Evolutionary conservation across 805 yeast genomes (phyloP).

Genomic region (Saccharomyces eubayanus): DNA sequence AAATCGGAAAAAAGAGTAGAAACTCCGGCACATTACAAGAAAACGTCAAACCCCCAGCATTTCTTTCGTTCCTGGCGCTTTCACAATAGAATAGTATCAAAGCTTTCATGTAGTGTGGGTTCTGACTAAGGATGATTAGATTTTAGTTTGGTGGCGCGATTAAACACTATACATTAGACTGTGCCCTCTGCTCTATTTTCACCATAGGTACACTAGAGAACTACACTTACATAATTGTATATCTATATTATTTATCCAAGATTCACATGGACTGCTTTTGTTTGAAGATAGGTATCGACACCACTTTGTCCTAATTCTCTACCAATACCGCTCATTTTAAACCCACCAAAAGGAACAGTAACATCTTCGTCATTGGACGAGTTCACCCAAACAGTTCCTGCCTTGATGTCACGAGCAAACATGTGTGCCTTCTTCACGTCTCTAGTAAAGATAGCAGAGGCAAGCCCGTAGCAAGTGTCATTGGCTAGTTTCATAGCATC

Average conservation of each 20-base stretch:
- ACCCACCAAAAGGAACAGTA: slow-evolving; percentile 74
- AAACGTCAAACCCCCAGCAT: no score
- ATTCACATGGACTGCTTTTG: slow-evolving; percentile 60
- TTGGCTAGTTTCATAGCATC: slow-evolving; percentile 37
- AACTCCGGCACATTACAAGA: neutral
- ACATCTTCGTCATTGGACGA: slow-evolving; percentile 56
- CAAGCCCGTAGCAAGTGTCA: slow-evolving; percentile 35
- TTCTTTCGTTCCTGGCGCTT: no score
- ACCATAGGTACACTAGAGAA: neutral
- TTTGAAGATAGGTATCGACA: slow-evolving; percentile 59
- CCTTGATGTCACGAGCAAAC: slow-evolving; percentile 51
- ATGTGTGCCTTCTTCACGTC: slow-evolving; percentile 56
- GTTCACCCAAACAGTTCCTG: slow-evolving; percentile 67
- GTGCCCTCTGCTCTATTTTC: neutral
- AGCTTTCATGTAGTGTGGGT: no score
- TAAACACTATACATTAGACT: no score
- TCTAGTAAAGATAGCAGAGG: slow-evolving; percentile 53
- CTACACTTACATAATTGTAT: neutral
- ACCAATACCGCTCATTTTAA: slow-evolving; percentile 71
- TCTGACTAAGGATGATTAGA: no score
- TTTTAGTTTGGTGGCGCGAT: no score
- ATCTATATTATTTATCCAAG: neutral
- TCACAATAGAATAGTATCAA: no score
- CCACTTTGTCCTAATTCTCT: slow-evolving; percentile 76
- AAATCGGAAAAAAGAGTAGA: neutral